These are phyloP conservation scores for Globomyces pollinis-pini DNA, from an alignment of 192 early-diverging fungal genomes.

Conservation along the genomic window DNA sequence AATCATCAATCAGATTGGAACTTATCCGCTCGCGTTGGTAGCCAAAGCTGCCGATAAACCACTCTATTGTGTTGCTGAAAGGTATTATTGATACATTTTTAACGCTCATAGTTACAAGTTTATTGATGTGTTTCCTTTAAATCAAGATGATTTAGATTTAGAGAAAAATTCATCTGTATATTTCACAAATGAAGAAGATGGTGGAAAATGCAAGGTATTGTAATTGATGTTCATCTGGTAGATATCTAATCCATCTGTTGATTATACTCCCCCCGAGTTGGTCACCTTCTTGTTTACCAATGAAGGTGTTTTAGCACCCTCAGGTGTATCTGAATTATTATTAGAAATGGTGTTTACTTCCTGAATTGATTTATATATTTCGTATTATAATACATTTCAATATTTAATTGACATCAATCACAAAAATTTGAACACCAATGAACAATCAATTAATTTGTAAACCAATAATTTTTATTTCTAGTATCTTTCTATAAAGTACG, in stretches of 20 bases:
- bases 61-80: constrained; percentile 89
- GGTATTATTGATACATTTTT: too few relatives aligned
- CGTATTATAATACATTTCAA: too few relatives aligned
- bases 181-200: constrained; percentile 10
- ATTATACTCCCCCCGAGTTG: constrained; percentile 90
- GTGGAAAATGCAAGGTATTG: background rate
- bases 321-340: constrained; percentile 49
- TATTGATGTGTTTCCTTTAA: constrained; percentile 88
- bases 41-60: constrained; percentile 93
- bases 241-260: constrained; percentile 65
- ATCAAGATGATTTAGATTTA: constrained; percentile 76
- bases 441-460: too few relatives aligned
- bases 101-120: constrained; percentile 76
- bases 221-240: background rate
- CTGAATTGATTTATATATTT: too few relatives aligned
- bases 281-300: constrained; percentile 87
- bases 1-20: constrained; percentile 93
- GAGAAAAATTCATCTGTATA: background rate
- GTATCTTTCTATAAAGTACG: too few relatives aligned
- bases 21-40: constrained; percentile 90
- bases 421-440: too few relatives aligned
- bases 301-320: constrained; percentile 83
- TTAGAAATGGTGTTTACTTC: background rate
- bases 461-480: too few relatives aligned
- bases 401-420: too few relatives aligned